phyloP scores from a whole-genome alignment of 495 filamentous ascomycete genomes.

The Neurospora sp. region DNA sequence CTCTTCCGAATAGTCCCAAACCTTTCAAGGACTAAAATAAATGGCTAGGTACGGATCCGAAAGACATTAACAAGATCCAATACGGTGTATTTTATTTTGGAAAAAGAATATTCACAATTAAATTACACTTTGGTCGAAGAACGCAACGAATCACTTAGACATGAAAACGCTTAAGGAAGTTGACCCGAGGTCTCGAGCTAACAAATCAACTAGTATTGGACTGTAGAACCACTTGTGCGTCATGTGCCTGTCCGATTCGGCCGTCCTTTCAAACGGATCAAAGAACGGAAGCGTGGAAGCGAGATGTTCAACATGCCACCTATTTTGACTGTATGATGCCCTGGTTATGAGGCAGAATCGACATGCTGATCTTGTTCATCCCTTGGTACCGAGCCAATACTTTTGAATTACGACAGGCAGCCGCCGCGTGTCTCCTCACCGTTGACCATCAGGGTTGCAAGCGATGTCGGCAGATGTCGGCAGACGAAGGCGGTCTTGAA shows the following conservation, averaged over 20 bases:
- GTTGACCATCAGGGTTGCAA: neutral
- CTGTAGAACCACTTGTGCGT: constrained; percentile 4
- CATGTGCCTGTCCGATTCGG: neutral
- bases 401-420: neutral
- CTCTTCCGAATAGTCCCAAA: no score
- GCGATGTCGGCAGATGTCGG: neutral
- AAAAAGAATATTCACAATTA: no score
- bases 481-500: neutral
- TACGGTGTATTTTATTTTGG: no score
- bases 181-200: no score
- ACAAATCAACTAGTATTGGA: no score
- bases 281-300: neutral
- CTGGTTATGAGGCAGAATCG: neutral
- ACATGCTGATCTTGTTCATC: neutral
- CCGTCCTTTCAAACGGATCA: neutral
- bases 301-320: neutral
- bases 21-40: no score
- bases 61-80: no score
- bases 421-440: neutral
- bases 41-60: no score
- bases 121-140: no score
- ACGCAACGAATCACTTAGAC: no score
- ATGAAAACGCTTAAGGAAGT: no score
- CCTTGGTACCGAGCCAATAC: neutral
- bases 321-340: neutral